phyloP scores from a whole-genome alignment of 805 yeast species.

The Candida lessepsii region DNA sequence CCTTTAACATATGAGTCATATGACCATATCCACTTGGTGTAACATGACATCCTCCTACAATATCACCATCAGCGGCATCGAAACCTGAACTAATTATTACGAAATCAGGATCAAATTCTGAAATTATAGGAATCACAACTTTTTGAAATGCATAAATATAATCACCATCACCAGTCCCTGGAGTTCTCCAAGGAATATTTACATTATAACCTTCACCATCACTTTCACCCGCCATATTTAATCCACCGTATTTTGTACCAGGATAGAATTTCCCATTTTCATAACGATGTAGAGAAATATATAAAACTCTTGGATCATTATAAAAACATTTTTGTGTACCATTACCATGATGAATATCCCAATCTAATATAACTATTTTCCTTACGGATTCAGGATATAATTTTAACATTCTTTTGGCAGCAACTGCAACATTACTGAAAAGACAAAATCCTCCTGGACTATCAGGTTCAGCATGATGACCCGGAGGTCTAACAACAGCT shows the following conservation, averaged over 20 bases:
- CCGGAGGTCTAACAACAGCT: conserved; percentile 98
- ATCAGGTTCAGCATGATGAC: conserved; percentile 98
- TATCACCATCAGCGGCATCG: conserved; percentile 98
- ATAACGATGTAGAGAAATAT: conserved; percentile 88
- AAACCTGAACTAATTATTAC: conserved; percentile 94
- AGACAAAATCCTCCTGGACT: conserved; percentile 96
- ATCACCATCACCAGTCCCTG: conserved; percentile 95
- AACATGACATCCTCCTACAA: conserved; percentile 94
- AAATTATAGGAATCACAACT: conserved; percentile 82
- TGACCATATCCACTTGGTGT: conserved; percentile 95
- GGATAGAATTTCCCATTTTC: conserved; percentile 94
- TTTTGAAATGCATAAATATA: conserved; percentile 87
- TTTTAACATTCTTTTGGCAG: conserved; percentile 80
- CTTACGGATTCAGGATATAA: conserved; percentile 87
- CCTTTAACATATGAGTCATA: conserved; percentile 89
- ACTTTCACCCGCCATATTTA: conserved; percentile 80
- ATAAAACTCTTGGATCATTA: conserved; percentile 85
- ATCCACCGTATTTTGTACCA: conserved; percentile 83
- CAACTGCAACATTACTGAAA: conserved; percentile 95
- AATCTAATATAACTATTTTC: conserved; percentile 79
- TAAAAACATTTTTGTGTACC: conserved; percentile 94
- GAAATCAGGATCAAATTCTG: conserved; percentile 89
- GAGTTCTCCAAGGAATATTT: conserved; percentile 90
- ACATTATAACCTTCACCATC: conserved; percentile 83
- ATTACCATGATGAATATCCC: conserved; percentile 99